These are phyloP conservation scores for Tetrahymena borealis DNA, from an alignment of 73 alveolate genomes.

Conservation along the genomic window DNA sequence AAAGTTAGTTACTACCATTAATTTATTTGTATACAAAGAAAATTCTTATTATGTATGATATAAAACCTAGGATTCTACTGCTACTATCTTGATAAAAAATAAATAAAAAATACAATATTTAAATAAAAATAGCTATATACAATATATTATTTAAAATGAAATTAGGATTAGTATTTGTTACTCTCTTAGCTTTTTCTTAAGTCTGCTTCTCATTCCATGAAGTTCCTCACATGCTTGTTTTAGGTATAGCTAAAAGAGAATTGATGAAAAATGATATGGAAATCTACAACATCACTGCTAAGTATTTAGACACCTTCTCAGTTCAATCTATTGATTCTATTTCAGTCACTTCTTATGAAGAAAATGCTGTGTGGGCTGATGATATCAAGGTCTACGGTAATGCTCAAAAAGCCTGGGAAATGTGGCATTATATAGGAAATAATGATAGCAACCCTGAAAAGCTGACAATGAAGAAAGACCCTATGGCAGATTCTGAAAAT, in stretches of 20 bases:
- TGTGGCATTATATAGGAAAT: background rate
- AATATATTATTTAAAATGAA: background rate
- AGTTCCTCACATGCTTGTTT: background rate
- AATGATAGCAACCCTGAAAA: background rate
- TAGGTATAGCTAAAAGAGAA: background rate
- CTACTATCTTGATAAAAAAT: background rate
- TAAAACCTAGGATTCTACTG: too few species aligned
- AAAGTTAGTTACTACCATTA: too few species aligned
- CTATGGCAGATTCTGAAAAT: background rate
- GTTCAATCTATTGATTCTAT: background rate
- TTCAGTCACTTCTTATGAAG: slow-evolving; percentile 37
- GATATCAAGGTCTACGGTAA: slow-evolving; percentile 60
- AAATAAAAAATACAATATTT: background rate
- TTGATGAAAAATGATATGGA: background rate
- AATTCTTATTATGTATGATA: too few species aligned
- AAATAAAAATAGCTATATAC: background rate
- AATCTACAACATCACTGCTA: background rate
- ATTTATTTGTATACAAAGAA: background rate
- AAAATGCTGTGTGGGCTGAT: slow-evolving; percentile 67
- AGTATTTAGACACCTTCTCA: background rate
- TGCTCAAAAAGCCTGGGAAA: background rate
- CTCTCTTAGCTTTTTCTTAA: background rate
- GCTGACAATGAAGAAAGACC: background rate
- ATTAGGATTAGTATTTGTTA: background rate
- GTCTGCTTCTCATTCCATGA: background rate